phyloP scores from a whole-genome alignment of 257 asterid genomes.

The Scutellaria minor region DNA sequence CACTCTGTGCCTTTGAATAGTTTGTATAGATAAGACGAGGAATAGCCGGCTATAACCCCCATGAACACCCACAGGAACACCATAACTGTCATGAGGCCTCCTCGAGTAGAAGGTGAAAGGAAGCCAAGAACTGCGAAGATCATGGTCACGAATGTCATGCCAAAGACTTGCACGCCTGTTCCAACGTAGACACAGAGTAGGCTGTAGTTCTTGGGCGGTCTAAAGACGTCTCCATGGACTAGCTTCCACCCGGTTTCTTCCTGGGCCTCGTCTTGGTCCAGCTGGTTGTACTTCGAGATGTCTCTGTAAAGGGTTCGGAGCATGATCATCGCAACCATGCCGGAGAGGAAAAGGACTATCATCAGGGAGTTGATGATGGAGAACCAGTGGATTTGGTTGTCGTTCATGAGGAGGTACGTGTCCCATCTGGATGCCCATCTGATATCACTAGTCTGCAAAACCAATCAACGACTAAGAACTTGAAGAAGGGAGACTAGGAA shows the following conservation, averaged over 20 bases:
- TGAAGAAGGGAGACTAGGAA: background rate
- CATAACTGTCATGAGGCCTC: constrained; percentile 59
- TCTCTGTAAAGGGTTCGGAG: constrained; percentile 54
- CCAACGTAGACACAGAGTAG: constrained; percentile 57
- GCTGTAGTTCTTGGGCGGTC: constrained; percentile 48
- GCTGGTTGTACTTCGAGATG: constrained; percentile 53
- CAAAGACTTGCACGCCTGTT: constrained; percentile 58
- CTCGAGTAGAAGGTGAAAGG: constrained; percentile 61
- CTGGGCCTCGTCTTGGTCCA: constrained; percentile 52
- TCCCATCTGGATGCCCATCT: constrained; percentile 72
- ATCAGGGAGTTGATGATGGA: constrained; percentile 58
- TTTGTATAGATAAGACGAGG: constrained; percentile 48
- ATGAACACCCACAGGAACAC: constrained; percentile 60
- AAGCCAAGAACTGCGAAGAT: constrained; percentile 58
- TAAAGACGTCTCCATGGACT: constrained; percentile 59
- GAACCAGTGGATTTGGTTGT: constrained; percentile 57
- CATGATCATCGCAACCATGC: constrained; percentile 67
- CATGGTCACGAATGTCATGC: constrained; percentile 59
- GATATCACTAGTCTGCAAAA: constrained; percentile 54
- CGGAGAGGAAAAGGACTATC: constrained; percentile 60
- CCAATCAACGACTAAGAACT: background rate
- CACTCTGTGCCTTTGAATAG: constrained; percentile 50
- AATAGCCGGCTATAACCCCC: constrained; percentile 57
- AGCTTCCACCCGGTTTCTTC: constrained; percentile 65
- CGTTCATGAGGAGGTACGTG: constrained; percentile 53